Evolutionary conservation across 306 rosid species (phyloP).

Genomic region (Lathyrus tuberosus): DNA sequence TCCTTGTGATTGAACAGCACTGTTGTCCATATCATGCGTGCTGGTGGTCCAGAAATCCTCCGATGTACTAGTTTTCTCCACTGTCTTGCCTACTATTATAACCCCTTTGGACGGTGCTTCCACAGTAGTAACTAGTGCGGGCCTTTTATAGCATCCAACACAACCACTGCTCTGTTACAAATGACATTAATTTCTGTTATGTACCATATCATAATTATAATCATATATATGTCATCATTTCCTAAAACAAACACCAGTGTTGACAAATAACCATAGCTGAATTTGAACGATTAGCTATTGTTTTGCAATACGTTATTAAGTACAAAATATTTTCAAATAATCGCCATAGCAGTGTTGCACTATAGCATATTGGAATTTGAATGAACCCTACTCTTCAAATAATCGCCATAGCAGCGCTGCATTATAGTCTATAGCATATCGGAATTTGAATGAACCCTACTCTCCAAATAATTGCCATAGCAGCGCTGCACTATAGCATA

Average conservation of each 20-base stretch:
- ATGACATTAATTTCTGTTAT: conserved; percentile 70
- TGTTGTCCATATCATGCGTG: conserved; percentile 87
- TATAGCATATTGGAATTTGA: not conserved
- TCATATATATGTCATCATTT: not conserved
- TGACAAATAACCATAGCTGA: conserved; percentile 11
- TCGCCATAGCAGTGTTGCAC: not conserved
- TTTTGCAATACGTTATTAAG: not conserved
- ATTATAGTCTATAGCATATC: too few relatives aligned
- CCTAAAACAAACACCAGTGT: conserved; percentile 16
- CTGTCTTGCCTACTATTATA: conserved; percentile 37
- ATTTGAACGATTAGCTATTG: not conserved
- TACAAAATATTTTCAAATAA: too few relatives aligned
- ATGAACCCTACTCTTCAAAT: too few relatives aligned
- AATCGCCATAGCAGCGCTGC: too few relatives aligned
- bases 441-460: too few relatives aligned
- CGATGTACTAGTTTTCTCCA: conserved; percentile 62
- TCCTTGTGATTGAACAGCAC: conserved; percentile 88
- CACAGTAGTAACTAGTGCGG: conserved; percentile 39
- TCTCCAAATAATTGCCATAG: too few relatives aligned
- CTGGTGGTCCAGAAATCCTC: conserved; percentile 94
- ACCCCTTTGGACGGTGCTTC: conserved; percentile 51
- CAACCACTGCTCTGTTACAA: conserved; percentile 99
- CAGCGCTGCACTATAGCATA: too few relatives aligned
- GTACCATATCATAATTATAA: conserved; percentile 48
- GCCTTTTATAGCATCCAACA: conserved; percentile 73